Base-by-base conservation (phyloP, 805 yeast species). In the Candida coquimbonensis region DNA sequence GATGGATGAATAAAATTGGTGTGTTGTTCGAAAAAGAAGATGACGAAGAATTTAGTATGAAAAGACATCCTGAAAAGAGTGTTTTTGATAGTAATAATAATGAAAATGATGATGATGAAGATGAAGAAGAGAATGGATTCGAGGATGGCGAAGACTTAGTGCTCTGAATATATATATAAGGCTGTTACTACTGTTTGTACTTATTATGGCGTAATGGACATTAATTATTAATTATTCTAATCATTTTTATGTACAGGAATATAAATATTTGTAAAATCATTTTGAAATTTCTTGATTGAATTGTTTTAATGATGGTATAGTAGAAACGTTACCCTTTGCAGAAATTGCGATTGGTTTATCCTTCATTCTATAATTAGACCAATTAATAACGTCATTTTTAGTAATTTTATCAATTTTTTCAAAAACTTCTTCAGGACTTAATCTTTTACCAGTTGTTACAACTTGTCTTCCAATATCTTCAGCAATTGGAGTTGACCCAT, bases 391-490 rank as follows among this genome's bases (percentile, higher is more conserved):
- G 63, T 89, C 97, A 35, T 80, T 75, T 57, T 78, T 82, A 9
- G 87, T 77, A 51, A 93, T 86, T 39, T 75, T 70, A 55, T 88
- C 89, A 13, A 93, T 93, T 49, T 83, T 77, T 42, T 69, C 68
- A 49, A 72, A 71, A 2, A 72, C 75, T 45, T 72, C 71, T 50
- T 70, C 75, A 7, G 75, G 75, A 11, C 74, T 66, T 40, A 69
- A 53, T 53, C 75, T 66, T 44, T 70, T 66, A 29, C 99, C 99
- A 4, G 98, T 90, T 44, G 96, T 91, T 38, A 93, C 96, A 46
- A 93, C 73, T 65, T 93, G 99, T 66, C 99, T 82, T 26, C 99
- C 99, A 56, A 93, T 88, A 66, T 93, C 98, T 68, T 93, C 99
- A 31, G 97, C 97, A 42, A 89, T 80, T 7, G 97, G 91, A 8